phyloP scores from a whole-genome alignment of 148 eudicot species.

The Nyssa sinensis region DNA sequence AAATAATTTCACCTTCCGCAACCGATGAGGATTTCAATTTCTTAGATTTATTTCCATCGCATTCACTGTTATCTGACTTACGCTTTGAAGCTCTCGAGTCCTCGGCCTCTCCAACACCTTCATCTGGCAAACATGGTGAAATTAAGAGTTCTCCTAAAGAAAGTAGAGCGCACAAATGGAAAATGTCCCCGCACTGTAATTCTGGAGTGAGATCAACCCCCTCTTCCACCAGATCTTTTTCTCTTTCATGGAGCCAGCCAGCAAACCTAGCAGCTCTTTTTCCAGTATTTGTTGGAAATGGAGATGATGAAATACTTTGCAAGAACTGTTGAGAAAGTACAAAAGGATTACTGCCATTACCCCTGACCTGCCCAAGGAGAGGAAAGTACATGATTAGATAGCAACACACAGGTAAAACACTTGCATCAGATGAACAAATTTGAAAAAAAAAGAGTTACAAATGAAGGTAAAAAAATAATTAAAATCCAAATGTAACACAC shows the following conservation, averaged over 20 bases:
- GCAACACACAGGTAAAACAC: slow-evolving; percentile 7
- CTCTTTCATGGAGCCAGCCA: slow-evolving; percentile 68
- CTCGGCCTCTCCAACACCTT: slow-evolving; percentile 91
- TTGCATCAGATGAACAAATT: neutral
- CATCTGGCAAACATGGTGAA: slow-evolving; percentile 67
- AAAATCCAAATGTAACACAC: no score
- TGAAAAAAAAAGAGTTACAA: no score
- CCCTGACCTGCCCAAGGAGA: slow-evolving; percentile 60
- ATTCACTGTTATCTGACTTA: slow-evolving; percentile 47
- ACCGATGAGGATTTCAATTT: slow-evolving; percentile 40
- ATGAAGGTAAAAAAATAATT: no score
- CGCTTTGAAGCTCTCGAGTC: slow-evolving; percentile 72
- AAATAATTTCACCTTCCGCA: slow-evolving; percentile 57
- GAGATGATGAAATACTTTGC: slow-evolving; percentile 57
- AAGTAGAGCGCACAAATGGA: slow-evolving; percentile 64
- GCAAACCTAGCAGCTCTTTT: slow-evolving; percentile 67
- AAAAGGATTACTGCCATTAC: slow-evolving; percentile 60
- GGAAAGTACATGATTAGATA: slow-evolving; percentile 8
- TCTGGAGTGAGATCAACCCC: slow-evolving; percentile 58
- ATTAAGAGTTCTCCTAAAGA: slow-evolving; percentile 71
- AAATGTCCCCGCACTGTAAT: slow-evolving; percentile 83
- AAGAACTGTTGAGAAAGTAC: slow-evolving; percentile 78
- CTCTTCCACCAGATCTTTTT: slow-evolving; percentile 64
- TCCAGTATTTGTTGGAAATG: slow-evolving; percentile 77
- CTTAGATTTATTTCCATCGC: slow-evolving; percentile 31